Percentiles rank a stretch among this genome's conserved stretches.
Conservation (phyloP, 139 green algal genomes). For the Picochlorum costavermella region DNA sequence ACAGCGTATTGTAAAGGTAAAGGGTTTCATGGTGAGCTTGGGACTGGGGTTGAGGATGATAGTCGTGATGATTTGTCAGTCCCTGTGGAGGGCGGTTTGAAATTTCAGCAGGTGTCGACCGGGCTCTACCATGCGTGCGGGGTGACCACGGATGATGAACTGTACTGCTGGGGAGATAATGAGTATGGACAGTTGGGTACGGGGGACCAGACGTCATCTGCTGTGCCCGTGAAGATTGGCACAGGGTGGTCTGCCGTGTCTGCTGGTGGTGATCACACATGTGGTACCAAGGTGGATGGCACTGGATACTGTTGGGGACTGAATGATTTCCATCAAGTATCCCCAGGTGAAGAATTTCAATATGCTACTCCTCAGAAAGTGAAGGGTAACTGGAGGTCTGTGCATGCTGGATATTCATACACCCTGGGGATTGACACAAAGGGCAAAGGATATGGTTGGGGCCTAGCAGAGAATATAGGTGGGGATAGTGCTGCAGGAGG, state of each 20-base stretch:
- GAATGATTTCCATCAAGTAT: conserved; percentile 5
- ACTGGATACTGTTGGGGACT: conserved; percentile 6
- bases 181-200: neutral
- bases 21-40: neutral
- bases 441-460: neutral
- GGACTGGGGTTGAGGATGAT: neutral
- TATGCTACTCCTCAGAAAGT: neutral
- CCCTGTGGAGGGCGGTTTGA: neutral
- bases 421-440: neutral
- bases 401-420: neutral
- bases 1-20: neutral
- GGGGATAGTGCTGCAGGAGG: neutral
- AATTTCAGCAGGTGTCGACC: neutral
- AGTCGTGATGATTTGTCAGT: neutral
- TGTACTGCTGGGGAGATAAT: conserved; percentile 2
- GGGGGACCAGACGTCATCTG: neutral
- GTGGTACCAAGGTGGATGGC: neutral
- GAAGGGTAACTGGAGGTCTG: neutral
- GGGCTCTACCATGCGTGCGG: neutral
- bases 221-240: neutral
- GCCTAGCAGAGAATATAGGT: neutral
- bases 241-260: neutral
- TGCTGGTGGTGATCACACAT: conserved; percentile 2
- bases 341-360: neutral
- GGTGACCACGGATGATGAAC: neutral